Base-by-base conservation (phyloP, 495 filamentous ascomycete species). In the Penicillium taxi region DNA sequence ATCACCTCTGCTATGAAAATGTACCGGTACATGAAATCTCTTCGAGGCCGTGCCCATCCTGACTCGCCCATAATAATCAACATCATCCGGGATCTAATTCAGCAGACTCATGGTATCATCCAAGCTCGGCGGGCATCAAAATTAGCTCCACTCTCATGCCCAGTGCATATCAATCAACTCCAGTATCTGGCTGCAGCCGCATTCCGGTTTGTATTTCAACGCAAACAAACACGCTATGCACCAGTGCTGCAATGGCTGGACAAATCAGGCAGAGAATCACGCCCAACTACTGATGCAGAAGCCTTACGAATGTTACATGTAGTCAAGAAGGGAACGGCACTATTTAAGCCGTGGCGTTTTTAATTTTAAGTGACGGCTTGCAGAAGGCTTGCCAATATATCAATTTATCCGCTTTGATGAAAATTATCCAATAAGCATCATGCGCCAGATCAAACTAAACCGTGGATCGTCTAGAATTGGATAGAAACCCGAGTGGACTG, bases 1-100 rank as follows among this genome's bases (percentile, higher is more conserved):
- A 38, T 72, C 20, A 85, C 88, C 41, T 72, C 81, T 3, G 88
- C 85, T 1, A 82, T 80, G 58, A 93, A 89, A 56, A 83, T 84
- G 69, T 89, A 86, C 64, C 76, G 80, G 6, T 93, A 96, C 45
- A 67, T 73, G 32, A 75, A 75, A 25, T 76, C 73, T 30, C 64
- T 95, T 16, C 63, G 68, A 4, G 55, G 49, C 2, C 54, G 57
- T 6, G 76, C 69, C 35, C 72, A 75, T 38, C 80, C 81, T 8
- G 48, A 65, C 2, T 26, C 61, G 2, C 51, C 36, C 14, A 54
- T 91, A 1, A 46, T 89, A 15, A 77, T 79, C 34, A 73, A 71
- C 37, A 84, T 84, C 0, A 77, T 93, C 33, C 60, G 66, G 26
- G 77, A 80, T 35, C 44, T 89, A 4, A 63, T 82, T 4, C 69